Evolutionary conservation across 352 stramenopile species (phyloP).

Genomic region (Globisporangium ultimum): DNA sequence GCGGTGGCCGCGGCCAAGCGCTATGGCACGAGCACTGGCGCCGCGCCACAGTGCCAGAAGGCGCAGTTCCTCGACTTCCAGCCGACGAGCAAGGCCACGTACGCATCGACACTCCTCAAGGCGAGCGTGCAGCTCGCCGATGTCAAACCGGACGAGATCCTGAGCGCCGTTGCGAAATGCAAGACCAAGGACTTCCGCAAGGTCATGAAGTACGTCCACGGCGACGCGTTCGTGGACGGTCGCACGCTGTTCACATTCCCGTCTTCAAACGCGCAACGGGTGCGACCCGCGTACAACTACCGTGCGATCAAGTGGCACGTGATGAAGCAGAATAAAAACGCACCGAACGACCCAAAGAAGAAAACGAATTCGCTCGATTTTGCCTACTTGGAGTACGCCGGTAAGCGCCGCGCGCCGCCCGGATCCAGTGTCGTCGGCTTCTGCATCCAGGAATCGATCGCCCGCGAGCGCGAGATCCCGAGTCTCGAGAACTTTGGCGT

Average conservation of each 20-base stretch:
- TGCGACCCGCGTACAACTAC: constrained; percentile 54
- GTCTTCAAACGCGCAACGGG: constrained; percentile 30
- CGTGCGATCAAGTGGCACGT: constrained; percentile 62
- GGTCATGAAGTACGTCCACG: constrained; percentile 51
- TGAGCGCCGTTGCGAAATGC: constrained; percentile 47
- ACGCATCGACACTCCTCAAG: constrained; percentile 66
- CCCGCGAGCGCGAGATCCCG: constrained; percentile 56
- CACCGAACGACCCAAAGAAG: background rate
- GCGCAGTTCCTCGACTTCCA: constrained; percentile 72
- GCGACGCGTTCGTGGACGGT: constrained; percentile 55
- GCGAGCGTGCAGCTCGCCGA: constrained; percentile 50
- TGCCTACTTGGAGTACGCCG: constrained; percentile 77
- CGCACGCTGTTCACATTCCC: constrained; percentile 73
- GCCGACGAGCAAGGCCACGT: constrained; percentile 44
- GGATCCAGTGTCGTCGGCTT: constrained; percentile 63
- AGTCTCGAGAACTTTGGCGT: constrained; percentile 64
- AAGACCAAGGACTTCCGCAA: constrained; percentile 67
- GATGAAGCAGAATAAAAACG: constrained; percentile 19
- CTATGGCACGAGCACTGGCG: background rate
- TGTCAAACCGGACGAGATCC: constrained; percentile 48
- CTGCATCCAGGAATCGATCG: constrained; percentile 73
- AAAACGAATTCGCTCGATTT: constrained; percentile 37
- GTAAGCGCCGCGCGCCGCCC: constrained; percentile 37
- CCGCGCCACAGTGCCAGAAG: constrained; percentile 33
- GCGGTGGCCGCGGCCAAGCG: background rate